A percentile compares a stretch with the other conserved stretches of the same genome.
phyloP scores from a whole-genome alignment of 768 basidiomycete species.

The Lyophyllum shimeji region DNA sequence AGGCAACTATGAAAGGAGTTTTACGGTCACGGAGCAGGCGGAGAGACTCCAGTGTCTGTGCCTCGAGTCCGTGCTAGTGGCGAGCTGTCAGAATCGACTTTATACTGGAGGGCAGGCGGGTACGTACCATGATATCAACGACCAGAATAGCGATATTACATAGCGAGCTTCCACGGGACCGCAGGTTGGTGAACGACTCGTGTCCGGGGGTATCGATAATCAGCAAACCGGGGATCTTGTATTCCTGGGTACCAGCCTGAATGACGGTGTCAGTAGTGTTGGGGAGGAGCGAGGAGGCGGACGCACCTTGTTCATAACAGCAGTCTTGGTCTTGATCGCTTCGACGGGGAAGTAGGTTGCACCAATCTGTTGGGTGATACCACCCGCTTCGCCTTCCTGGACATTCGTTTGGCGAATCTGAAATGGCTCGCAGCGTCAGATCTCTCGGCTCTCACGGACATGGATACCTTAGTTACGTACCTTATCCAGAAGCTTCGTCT shows the following conservation, averaged over 20 bases:
- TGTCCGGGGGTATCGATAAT: slow-evolving; percentile 99
- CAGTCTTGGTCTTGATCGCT: slow-evolving; percentile 91
- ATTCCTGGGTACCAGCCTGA: slow-evolving; percentile 81
- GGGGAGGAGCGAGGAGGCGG: background rate
- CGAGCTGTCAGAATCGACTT: slow-evolving; percentile 5
- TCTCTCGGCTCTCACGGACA: background rate
- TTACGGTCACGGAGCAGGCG: slow-evolving; percentile 89
- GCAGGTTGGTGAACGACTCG: slow-evolving; percentile 97
- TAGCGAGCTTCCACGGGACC: slow-evolving; percentile 91
- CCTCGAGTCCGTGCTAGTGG: slow-evolving; percentile 91
- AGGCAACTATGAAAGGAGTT: slow-evolving; percentile 97
- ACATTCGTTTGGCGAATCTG: slow-evolving; percentile 99
- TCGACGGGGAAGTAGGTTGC: slow-evolving; percentile 98
- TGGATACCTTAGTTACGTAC: slow-evolving; percentile 33
- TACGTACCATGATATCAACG: slow-evolving; percentile 90
- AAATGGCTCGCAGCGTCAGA: slow-evolving; percentile 1
- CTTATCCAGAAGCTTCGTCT: slow-evolving; percentile 97
- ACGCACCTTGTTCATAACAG: slow-evolving; percentile 83
- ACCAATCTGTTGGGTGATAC: slow-evolving; percentile 99
- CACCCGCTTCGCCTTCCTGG: slow-evolving; percentile 98
- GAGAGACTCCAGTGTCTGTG: slow-evolving; percentile 96
- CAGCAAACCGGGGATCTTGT: slow-evolving; percentile 95
- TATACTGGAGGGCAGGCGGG: background rate
- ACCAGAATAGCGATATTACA: slow-evolving; percentile 99
- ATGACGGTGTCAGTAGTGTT: background rate